Evolutionary conservation across 139 green algal genomes (phyloP), one percentile per base, ranked within the genome.

Genomic region (Chlorella vulgaris): DNA sequence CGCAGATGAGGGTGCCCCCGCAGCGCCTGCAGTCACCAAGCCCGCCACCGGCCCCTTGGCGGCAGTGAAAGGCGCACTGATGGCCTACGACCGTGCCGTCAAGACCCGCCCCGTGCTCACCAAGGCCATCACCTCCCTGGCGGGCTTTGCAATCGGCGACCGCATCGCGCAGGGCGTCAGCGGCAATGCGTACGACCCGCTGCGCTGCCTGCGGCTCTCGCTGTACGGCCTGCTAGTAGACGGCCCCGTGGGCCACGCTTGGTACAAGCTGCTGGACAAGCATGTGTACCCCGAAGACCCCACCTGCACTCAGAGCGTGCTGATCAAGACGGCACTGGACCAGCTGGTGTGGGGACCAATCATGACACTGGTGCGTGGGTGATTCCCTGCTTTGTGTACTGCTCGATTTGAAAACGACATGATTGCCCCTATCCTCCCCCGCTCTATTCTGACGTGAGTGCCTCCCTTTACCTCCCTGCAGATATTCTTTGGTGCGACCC

Each of bases 111-210:
- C 91, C 0, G 69, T 93, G 8, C 35, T 38, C 1, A 93, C 90
- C 28, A 95, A 95, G 61, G 86, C 87, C 0, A 51, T 82, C 31
- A 95, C 89, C 8, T 86, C 47, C 21, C 85, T 94, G 22, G 42
- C 90, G 2, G 91, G 91, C 15, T 95, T 95, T 63, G 74, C 90
- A 1, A 58, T 95, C 6, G 91, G 91, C 28, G 91, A 95, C 60
- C 31, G 88, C 4, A 76, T 93, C 21, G 91, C 91, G 28, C 91
- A 95, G 71, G 58, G 62, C 19, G 83, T 93, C 15, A 47, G 26
- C 3, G 63, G 36, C 33, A 87, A 73, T 4, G 68, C 62, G 10
- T 88, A 90, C 65, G 86, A 91, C 60, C 28, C 68, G 1, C 10
- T 55, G 69, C 79, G 85, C 31, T 87, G 76, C 39, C 26, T 84